Percentiles rank a stretch among this genome's conserved stretches.
These are phyloP conservation scores for Amylostereum chailletii DNA, from an alignment of 1,284 basidiomycete species.

Conservation along the genomic window DNA sequence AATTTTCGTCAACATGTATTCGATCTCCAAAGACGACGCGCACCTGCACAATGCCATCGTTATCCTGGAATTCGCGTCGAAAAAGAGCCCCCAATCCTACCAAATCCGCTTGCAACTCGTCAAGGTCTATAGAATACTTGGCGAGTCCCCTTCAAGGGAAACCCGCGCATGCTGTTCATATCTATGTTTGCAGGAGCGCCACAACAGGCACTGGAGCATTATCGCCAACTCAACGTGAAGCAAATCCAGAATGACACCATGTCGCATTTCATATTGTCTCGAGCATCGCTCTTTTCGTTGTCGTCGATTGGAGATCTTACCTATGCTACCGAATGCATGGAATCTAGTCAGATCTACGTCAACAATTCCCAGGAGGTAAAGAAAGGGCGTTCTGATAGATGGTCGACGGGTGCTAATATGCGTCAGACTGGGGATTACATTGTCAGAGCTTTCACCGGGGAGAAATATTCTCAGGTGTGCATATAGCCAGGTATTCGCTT, in stretches of 20 bases:
- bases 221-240: constrained; percentile 66
- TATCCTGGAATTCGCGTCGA: constrained; percentile 63
- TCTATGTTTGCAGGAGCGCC: constrained; percentile 44
- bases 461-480: constrained; percentile 71
- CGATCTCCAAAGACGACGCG: constrained; percentile 40
- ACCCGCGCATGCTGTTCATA: background rate
- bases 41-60: constrained; percentile 55
- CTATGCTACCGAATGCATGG: constrained; percentile 62
- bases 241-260: constrained; percentile 82
- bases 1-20: constrained; percentile 59
- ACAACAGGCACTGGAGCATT: constrained; percentile 66
- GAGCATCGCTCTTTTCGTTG: constrained; percentile 73
- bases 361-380: constrained; percentile 67
- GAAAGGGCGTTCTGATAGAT: constrained; percentile 3
- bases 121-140: constrained; percentile 71
- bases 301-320: constrained; percentile 65
- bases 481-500: background rate
- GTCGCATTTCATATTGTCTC: constrained; percentile 69
- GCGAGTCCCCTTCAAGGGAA: constrained; percentile 28
- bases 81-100: constrained; percentile 72
- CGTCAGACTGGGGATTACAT: constrained; percentile 70
- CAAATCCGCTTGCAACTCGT: constrained; percentile 68
- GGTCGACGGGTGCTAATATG: constrained; percentile 6
- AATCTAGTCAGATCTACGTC: constrained; percentile 71
- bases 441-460: constrained; percentile 62